Evolutionary conservation across 345 rosid genomes (phyloP).

Genomic region (Noccaea bulbosa): DNA sequence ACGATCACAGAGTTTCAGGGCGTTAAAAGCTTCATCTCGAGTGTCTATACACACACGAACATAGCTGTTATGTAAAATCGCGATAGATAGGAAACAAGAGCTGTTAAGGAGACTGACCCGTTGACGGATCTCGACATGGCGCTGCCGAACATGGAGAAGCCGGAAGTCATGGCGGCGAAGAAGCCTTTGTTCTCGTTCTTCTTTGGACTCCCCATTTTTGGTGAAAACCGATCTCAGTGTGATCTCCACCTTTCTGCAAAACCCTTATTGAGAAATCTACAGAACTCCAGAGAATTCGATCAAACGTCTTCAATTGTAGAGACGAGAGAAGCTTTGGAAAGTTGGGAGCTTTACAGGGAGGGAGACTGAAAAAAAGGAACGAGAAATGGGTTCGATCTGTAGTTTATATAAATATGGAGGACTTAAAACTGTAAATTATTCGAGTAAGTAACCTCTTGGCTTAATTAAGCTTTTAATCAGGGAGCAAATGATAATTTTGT

Average conservation of each 20-base stretch:
- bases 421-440: slow-evolving; percentile 6
- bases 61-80: neutral
- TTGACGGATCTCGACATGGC: slow-evolving; percentile 73
- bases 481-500: neutral
- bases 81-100: neutral
- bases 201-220: slow-evolving; percentile 59
- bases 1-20: slow-evolving; percentile 19
- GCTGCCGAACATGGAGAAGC: slow-evolving; percentile 65
- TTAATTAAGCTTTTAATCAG: neutral
- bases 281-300: slow-evolving; percentile 20
- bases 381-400: slow-evolving; percentile 34
- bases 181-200: slow-evolving; percentile 60
- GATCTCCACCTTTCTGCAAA: slow-evolving; percentile 12
- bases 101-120: slow-evolving; percentile 47
- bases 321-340: slow-evolving; percentile 25
- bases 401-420: slow-evolving; percentile 21
- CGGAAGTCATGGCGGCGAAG: slow-evolving; percentile 70
- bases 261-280: slow-evolving; percentile 3
- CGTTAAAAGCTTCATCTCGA: slow-evolving; percentile 2
- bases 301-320: slow-evolving; percentile 21
- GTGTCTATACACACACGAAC: slow-evolving; percentile 2
- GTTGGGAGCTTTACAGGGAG: slow-evolving; percentile 26
- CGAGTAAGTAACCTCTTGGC: slow-evolving; percentile 4
- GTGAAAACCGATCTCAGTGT: slow-evolving; percentile 7
- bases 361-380: slow-evolving; percentile 11